Evolutionary conservation across 108 stramenopile genomes (phyloP), one percentile per base, ranked within the genome.

Genomic region (Fistulifera pelliculosa): DNA sequence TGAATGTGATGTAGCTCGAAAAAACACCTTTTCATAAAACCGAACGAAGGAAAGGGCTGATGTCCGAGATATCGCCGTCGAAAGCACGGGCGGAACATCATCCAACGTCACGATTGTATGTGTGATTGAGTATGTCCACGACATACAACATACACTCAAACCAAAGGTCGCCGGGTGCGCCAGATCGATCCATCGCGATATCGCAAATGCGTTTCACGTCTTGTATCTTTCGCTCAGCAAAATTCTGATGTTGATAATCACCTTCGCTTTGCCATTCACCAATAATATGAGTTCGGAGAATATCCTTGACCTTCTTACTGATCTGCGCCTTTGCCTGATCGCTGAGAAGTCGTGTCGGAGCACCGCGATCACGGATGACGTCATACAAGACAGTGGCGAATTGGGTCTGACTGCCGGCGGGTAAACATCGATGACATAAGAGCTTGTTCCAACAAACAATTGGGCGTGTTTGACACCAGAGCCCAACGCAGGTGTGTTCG

Each of bases 191-290:
- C 49, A 66, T 43, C 31, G 38, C 28, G 31, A 18, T 14, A 38
- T 60, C 59, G 12, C 23, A 19, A 2, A 8, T 4, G 7, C 17
- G 26, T 38, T 66, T 64, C 10, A 69, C 45, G 15, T 41, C 24
- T 28, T 58, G 55, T 25, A 47, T 54, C 3, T 21, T 25, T 4
- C 58, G 58, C 31, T 66, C 65, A n/a, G 50, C 58, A 31, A 26
- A 16, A 55, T 66, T 60, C 26, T 66, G 65, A 19, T 66, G 15
- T 27, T 58, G 65, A 16, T 60, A 58, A 19, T 51, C 19, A 1
- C 58, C 58, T 24, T 66, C 58, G 21, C 56, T 22, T 47, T 35
- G 31, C 31, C 31, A 35, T 35, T 35, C 31, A 8, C 31, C 31
- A 8, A 35, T 60, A 19, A 4, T 16, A 0, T 27, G 28, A 1